Evolutionary conservation across 2,329 filamentous ascomycete species (phyloP), one percentile per base, ranked within the genome.

Genomic region (Fusarium multiceps): DNA sequence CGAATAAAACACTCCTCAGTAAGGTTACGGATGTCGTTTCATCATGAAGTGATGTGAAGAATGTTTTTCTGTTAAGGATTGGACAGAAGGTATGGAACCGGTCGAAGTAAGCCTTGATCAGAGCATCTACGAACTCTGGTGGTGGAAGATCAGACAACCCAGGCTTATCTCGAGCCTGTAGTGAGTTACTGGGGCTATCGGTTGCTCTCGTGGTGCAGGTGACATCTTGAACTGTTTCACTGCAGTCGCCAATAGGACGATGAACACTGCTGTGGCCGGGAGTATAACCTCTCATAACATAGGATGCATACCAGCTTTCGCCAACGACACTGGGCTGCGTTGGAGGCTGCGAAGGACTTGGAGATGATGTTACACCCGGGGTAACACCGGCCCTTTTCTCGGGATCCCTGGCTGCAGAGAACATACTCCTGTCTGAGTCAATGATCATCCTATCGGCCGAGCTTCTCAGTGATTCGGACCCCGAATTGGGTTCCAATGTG

Each of bases 31-130:
- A 68, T 6, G 54, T 12, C 0, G n/a, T 28, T 0, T 55, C 54
- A 1, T 60, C 46, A 0, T 53, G n/a, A 0, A 68, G 27, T 1
- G 59, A 59, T 0, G 23, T 4, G 0, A 55, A 32, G 2, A 68
- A 68, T 0, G 18, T 20, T 1, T 30, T 34, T 3, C 5, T 60
- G 6, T 21, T 20, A 0, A 68, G 27, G 0, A 68, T 68, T 0
- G 66, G 66, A 3, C 66, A 65, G 1, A 68, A 68, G 0, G 27
- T 7, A 1, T 60, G 64, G 1, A 68, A 68, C 0, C 41, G 32
- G 0, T 60, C 46, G 8, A 68, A 68, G 21, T 68, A 68, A 8
- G 34, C 54, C 3, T 68, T 54, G 1, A 68, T 64, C 0, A 68
- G 41, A 0, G 41, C 18, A 0, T 68, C 49, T 0, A 62, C 20